phyloP scores from a whole-genome alignment of 176 grass and related monocot genomes.

The Stipa capillata region DNA sequence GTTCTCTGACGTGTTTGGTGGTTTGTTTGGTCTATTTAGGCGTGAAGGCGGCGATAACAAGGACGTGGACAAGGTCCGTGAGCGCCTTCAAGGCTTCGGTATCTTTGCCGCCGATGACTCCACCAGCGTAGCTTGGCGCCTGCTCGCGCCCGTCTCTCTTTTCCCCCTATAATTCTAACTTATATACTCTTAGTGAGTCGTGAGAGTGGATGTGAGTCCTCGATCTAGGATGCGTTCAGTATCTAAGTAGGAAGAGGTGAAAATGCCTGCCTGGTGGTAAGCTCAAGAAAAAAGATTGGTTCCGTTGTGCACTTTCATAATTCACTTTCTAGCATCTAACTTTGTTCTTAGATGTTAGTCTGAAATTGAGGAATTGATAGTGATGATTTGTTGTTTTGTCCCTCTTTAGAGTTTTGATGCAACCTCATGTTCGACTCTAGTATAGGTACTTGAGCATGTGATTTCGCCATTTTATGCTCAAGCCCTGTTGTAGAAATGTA shows the following conservation, averaged over 20 bases:
- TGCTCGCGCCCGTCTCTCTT: neutral
- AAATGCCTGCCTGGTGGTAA: slow-evolving; percentile 95
- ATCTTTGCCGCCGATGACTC: slow-evolving; percentile 53
- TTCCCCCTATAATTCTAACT: neutral
- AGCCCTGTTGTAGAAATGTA: neutral
- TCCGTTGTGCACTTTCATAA: neutral
- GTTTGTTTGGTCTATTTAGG: neutral
- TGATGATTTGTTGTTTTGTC: neutral
- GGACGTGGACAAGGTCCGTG: slow-evolving; percentile 66
- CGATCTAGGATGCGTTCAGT: slow-evolving; percentile 3
- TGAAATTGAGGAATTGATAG: neutral
- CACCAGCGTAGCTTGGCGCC: slow-evolving; percentile 7
- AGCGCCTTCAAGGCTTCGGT: slow-evolving; percentile 60
- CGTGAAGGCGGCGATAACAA: slow-evolving; percentile 40
- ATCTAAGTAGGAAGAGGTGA: slow-evolving; percentile 75
- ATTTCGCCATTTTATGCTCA: neutral
- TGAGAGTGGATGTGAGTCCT: neutral
- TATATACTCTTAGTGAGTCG: neutral
- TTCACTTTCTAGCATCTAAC: neutral
- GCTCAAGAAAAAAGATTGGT: slow-evolving; percentile 95
- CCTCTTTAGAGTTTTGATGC: neutral
- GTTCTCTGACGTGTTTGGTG: slow-evolving; percentile 22
- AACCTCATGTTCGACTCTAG: neutral
- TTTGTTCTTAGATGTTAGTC: neutral
- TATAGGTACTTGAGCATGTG: neutral